Base-by-base conservation (phyloP, 2,329 filamentous ascomycete genomes). In the Penicillium psychrosexuale region DNA sequence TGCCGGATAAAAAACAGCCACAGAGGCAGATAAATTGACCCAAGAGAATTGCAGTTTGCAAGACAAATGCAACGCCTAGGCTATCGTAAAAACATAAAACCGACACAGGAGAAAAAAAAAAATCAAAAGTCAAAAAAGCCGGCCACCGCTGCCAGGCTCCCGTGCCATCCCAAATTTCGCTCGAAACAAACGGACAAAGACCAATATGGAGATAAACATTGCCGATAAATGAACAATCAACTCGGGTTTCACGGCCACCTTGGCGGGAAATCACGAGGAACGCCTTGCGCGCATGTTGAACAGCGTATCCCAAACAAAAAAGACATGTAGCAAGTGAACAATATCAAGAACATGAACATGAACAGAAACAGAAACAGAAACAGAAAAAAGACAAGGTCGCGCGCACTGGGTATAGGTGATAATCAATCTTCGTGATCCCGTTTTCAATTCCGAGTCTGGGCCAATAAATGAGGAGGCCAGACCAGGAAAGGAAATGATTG, bases 371-470 rank as follows among this genome's bases (percentile, higher is more conserved):
- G 22, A 46, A 40, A 17, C 2, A 19, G 19, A 36, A 6, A 33
- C 42, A 47, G 22, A 45, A 36, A 6, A 33, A 48, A 47, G 22
- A 45, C 27, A 9, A 43, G 17, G 39, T 51, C 28, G 52, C 47
- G 52, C 52, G 47, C 39, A 36, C 27, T 54, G 52, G 52, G 52
- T 54, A 54, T 54, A 43, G 51, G 51, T 53, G 52, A 51, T 45
- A 54, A 54, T 54, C 52, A 54, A 51, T 54, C 40, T 50, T 50
- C 52, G 52, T 54, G 46, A 50, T 54, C 39, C 52, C 46, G 47
- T 51, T 54, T 48, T 49, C 45, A 19, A 22, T 11, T 24, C 39
- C 33, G 12, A 28, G 22, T 22, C 38, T 36, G 24, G 12, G 7
- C 24, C 6, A 4, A 24, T 9, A 43, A 6, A 38, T 15, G 5